Percentiles rank a stretch among this genome's conserved stretches.
Conservation (phyloP, 1,139 yeast species). For the Suhomyces bribrorum region DNA sequence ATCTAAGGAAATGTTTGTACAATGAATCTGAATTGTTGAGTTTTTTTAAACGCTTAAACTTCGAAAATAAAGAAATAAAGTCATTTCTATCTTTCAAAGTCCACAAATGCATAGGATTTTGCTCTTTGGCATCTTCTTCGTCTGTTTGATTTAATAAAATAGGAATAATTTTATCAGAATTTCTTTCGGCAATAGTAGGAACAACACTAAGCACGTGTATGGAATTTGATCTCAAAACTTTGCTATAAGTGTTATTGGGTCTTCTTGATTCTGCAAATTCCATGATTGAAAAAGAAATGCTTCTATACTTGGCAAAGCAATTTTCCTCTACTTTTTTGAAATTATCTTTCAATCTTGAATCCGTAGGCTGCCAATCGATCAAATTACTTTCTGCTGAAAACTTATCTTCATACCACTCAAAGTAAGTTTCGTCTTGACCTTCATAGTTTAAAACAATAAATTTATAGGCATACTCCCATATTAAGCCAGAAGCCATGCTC, state of each 20-base stretch:
- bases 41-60: conserved; percentile 63
- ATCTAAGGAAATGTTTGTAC: conserved; percentile 50
- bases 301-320: conserved; percentile 25
- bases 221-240: conserved; percentile 47
- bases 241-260: conserved; percentile 35
- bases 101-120: conserved; percentile 37
- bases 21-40: conserved; percentile 55
- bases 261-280: conserved; percentile 34
- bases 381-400: conserved; percentile 22
- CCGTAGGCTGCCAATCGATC: conserved; percentile 35
- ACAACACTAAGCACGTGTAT: conserved; percentile 52
- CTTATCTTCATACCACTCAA: conserved; percentile 13
- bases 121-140: conserved; percentile 23
- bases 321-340: conserved; percentile 25
- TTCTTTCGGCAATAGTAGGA: conserved; percentile 68
- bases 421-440: conserved; percentile 18
- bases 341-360: conserved; percentile 30
- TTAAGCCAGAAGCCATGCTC: conserved; percentile 33
- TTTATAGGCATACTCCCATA: conserved; percentile 58
- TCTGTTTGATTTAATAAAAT: conserved; percentile 40
- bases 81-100: conserved; percentile 59
- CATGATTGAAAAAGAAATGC: conserved; percentile 32
- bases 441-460: conserved; percentile 41
- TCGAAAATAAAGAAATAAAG: conserved; percentile 63
- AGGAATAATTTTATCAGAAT: conserved; percentile 58